Evolutionary conservation across 306 rosid species (phyloP), one percentile per base, ranked within the genome.

Genomic region (Cucumis cinereus): DNA sequence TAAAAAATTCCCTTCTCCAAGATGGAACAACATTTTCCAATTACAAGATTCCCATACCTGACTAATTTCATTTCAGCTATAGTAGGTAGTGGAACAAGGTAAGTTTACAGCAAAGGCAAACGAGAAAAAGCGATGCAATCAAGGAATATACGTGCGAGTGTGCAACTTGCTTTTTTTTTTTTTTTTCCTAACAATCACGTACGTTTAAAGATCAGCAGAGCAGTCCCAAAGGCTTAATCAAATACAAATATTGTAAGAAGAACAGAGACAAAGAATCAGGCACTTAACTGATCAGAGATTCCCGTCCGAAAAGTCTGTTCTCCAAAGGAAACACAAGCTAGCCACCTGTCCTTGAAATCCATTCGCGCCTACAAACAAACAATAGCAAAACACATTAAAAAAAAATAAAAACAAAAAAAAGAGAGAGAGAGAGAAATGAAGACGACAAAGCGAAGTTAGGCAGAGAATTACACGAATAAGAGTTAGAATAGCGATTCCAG

Each of bases 281-380:
- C 20, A 53, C 70, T 66, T 80, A 84, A 91, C 98, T 82, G 86
- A 47, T 90, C 85, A 66, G 98, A 94, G 52, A 81, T 86, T 36
- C 79, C 83, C 2, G 97, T 86, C 3, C 98, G 98, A 58, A 88
- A 94, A 33, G 98, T 87, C 58, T 94, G 98, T 58, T 94, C 98
- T 45, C 98, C 98, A 17, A 91, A 87, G 20, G 98, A 87, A 57
- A 94, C 79, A 49, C 97, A 91, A 13, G 97, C 97, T 28, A 94
- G 87, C 98, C 98, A 94, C 83, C 85, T 92, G 67, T 94, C 98
- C 86, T 90, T 89, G 84, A 94, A 94, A 83, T 84, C 73, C 98
- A 94, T 90, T 83, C 86, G 96, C 82, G 97, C 98, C 98, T 93
- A 20, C 81, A 67, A 35, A 67, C 33, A 8, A 68, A 13, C 3